Percentiles rank a stretch among this genome's conserved stretches.
Conservation (phyloP, 1,284 basidiomycete genomes). For the Peniophora sp. region DNA sequence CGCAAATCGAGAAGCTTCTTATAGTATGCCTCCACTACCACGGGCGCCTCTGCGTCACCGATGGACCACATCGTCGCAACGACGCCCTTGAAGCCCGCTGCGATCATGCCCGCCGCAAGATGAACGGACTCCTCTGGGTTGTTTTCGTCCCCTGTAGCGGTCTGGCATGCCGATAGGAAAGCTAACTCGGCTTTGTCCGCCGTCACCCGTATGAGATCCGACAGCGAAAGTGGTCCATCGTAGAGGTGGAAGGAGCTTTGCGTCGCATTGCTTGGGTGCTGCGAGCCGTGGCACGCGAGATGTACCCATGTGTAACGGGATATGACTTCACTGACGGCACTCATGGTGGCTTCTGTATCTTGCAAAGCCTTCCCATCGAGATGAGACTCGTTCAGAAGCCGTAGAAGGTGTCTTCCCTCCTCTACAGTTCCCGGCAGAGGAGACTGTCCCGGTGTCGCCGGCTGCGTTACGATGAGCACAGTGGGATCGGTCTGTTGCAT, state of each 20-base stretch:
- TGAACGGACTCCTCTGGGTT: no score
- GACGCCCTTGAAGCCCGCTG: no score
- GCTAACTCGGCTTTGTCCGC: not conserved
- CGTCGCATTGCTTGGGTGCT: conserved; percentile 13
- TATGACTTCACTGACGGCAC: no score
- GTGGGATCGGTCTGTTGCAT: not conserved
- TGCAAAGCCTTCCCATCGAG: no score
- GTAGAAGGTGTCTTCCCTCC: not conserved
- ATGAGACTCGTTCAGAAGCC: no score
- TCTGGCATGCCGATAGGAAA: not conserved
- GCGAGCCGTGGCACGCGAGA: conserved; percentile 19
- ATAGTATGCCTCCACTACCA: no score
- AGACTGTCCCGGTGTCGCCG: not conserved
- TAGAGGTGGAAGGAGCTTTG: conserved; percentile 16
- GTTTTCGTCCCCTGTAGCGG: no score
- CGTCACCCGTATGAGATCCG: not conserved
- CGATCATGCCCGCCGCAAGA: no score
- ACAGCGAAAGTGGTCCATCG: conserved; percentile 8
- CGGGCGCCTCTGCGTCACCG: no score
- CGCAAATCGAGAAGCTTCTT: no score
- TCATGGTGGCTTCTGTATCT: no score
- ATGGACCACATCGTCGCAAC: no score
- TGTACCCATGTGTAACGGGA: conserved; percentile 10
- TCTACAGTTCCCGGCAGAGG: not conserved
- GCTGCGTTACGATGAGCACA: conserved; percentile 3